Conservation (phyloP, 495 filamentous ascomycete species). For the Aspergillus sclerotioniger region DNA sequence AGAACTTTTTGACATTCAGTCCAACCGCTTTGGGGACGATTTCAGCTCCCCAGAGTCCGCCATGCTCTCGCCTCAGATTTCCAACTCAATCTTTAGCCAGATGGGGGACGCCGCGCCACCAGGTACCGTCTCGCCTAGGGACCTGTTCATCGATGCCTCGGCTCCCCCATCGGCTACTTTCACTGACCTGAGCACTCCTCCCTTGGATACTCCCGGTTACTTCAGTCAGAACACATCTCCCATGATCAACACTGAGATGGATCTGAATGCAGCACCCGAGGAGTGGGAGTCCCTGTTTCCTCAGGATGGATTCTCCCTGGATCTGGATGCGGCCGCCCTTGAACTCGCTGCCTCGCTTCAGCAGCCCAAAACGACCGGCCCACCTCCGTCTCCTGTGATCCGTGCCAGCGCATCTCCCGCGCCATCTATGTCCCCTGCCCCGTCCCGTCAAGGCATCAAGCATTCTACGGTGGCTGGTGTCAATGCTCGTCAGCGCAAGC, state of each 20-base stretch:
- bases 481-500: constrained; percentile 68
- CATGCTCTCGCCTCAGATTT: constrained; percentile 27
- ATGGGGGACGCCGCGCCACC: constrained; percentile 27
- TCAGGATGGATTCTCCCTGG: constrained; percentile 37
- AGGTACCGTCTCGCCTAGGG: constrained; percentile 82
- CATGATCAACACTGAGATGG: constrained; percentile 41
- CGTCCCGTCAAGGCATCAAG: constrained; percentile 48
- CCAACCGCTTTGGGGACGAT: constrained; percentile 25
- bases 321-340: constrained; percentile 35
- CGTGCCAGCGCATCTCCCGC: constrained; percentile 20
- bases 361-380: constrained; percentile 32
- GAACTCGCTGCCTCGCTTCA: constrained; percentile 30
- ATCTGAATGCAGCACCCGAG: constrained; percentile 29
- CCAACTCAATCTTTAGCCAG: constrained; percentile 29
- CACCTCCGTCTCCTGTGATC: constrained; percentile 38
- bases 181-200: constrained; percentile 82
- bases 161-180: constrained; percentile 80
- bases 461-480: constrained; percentile 72
- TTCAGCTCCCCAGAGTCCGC: constrained; percentile 22
- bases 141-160: constrained; percentile 73
- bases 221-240: constrained; percentile 75
- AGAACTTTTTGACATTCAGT: constrained; percentile 37
- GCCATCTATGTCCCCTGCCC: constrained; percentile 28
- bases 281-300: constrained; percentile 66
- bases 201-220: constrained; percentile 68